Percentiles rank a stretch among this genome's conserved stretches.
Conservation (phyloP, 1,284 basidiomycete species). For the Malassezia japonica region DNA sequence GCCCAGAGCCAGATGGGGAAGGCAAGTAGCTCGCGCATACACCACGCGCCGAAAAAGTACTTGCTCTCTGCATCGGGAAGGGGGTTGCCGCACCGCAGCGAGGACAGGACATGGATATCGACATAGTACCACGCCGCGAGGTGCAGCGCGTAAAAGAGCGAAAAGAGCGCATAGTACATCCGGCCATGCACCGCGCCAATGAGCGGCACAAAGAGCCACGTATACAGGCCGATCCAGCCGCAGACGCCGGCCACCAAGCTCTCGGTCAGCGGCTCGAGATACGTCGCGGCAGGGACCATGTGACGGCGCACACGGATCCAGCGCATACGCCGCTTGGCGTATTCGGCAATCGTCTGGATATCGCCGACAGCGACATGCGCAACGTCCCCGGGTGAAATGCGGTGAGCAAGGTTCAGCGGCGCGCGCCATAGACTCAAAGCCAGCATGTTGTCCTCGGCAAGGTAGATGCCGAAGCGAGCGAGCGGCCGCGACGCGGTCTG, state of each 20-base stretch:
- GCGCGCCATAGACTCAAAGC: conserved; percentile 38
- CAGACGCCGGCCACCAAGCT: conserved; percentile 36
- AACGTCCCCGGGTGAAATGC: conserved; percentile 27
- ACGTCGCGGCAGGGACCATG: conserved; percentile 42
- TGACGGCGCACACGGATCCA: conserved; percentile 47
- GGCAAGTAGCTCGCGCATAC: conserved; percentile 35
- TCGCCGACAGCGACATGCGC: conserved; percentile 44
- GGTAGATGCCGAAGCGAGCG: conserved; percentile 44
- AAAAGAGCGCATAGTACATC: not conserved
- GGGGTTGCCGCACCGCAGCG: conserved; percentile 19
- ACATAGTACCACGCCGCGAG: conserved; percentile 18
- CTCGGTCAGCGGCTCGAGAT: conserved; percentile 44
- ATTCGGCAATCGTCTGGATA: conserved; percentile 38
- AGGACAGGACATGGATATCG: conserved; percentile 18
- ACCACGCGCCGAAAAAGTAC: conserved; percentile 28
- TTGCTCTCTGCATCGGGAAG: conserved; percentile 12
- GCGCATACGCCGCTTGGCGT: conserved; percentile 39
- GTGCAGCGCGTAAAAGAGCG: conserved; percentile 13
- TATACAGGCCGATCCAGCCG: conserved; percentile 27
- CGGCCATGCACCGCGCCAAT: not conserved
- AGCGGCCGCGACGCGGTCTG: conserved; percentile 24
- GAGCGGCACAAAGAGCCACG: conserved; percentile 12
- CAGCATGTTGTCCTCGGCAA: conserved; percentile 48
- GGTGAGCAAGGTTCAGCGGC: conserved; percentile 33
- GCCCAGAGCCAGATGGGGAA: conserved; percentile 46